A percentile compares a stretch with the other conserved stretches of the same genome.
These are phyloP conservation scores for Withania somnifera DNA, from an alignment of 305 asterid genomes.

Conservation along the genomic window DNA sequence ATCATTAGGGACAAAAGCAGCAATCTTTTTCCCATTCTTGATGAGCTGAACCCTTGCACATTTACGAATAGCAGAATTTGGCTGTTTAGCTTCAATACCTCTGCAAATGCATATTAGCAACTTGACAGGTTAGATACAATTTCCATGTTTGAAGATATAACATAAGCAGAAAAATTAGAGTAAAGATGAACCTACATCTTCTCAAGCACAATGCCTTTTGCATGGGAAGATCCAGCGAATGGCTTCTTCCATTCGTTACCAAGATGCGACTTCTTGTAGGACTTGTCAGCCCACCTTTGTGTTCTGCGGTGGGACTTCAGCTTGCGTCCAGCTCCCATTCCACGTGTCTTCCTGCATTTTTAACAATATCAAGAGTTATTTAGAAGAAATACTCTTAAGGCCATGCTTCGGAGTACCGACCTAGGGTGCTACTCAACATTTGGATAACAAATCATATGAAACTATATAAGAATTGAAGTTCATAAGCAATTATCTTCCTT, in stretches of 20 bases:
- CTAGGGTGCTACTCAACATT: neutral
- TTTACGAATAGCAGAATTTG: constrained; percentile 56
- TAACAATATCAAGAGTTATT: neutral
- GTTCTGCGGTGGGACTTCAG: constrained; percentile 45
- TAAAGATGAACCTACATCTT: constrained; percentile 33
- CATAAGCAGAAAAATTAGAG: neutral
- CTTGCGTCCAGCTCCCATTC: constrained; percentile 69
- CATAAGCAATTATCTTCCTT: neutral
- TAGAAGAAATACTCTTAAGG: neutral
- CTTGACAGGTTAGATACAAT: neutral
- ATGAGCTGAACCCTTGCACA: constrained; percentile 61
- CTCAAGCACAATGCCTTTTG: constrained; percentile 71
- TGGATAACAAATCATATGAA: neutral
- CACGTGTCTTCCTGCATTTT: constrained; percentile 41
- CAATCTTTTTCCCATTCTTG: constrained; percentile 54
- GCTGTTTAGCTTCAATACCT: constrained; percentile 65
- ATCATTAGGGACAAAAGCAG: constrained; percentile 57
- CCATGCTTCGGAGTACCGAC: too few relatives aligned
- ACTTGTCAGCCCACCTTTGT: constrained; percentile 55
- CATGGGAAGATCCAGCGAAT: constrained; percentile 74
- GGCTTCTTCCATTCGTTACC: constrained; percentile 80
- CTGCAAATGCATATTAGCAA: constrained; percentile 12
- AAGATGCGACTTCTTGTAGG: constrained; percentile 51
- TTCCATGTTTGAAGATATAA: neutral
- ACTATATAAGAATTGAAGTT: neutral